Percentiles rank a stretch among this genome's conserved stretches.
phyloP scores from a whole-genome alignment of 2,329 filamentous ascomycete genomes.

The Madurella fahalii region DNA sequence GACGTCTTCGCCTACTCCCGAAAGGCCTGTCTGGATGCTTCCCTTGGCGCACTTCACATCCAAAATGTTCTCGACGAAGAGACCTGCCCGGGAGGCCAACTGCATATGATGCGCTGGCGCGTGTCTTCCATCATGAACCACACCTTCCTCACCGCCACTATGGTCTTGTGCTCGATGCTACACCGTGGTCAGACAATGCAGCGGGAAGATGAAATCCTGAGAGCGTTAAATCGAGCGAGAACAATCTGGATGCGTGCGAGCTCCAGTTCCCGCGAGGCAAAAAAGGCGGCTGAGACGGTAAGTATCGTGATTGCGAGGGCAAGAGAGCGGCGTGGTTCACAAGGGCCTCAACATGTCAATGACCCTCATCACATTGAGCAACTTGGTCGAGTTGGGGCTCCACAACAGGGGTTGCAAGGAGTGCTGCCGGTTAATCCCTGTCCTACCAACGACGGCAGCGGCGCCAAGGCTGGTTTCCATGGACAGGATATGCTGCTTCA shows the following conservation, averaged over 20 bases:
- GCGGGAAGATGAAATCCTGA: slow-evolving; percentile 7
- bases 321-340: too few species aligned
- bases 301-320: slow-evolving; percentile 11
- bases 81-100: slow-evolving; percentile 20
- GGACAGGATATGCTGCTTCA: too few species aligned
- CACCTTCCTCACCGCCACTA: slow-evolving; percentile 26
- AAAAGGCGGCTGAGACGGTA: slow-evolving; percentile 15
- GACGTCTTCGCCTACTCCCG: slow-evolving; percentile 27
- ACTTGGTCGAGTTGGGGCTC: too few species aligned
- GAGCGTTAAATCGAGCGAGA: slow-evolving; percentile 4
- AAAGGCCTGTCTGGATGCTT: slow-evolving; percentile 23
- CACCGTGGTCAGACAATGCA: neutral
- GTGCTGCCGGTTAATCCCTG: too few species aligned
- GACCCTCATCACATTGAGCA: too few species aligned
- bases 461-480: too few species aligned
- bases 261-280: slow-evolving; percentile 8
- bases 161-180: slow-evolving; percentile 24
- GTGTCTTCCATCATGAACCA: slow-evolving; percentile 25
- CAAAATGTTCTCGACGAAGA: slow-evolving; percentile 27
- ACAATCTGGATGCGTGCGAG: slow-evolving; percentile 14
- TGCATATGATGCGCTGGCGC: slow-evolving; percentile 24
- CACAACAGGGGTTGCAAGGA: too few species aligned
- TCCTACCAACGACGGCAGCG: too few species aligned
- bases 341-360: too few species aligned
- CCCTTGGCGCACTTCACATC: slow-evolving; percentile 23